Conservation (phyloP, 2,329 filamentous ascomycete genomes). For the Cladophialophora bantiana region DNA sequence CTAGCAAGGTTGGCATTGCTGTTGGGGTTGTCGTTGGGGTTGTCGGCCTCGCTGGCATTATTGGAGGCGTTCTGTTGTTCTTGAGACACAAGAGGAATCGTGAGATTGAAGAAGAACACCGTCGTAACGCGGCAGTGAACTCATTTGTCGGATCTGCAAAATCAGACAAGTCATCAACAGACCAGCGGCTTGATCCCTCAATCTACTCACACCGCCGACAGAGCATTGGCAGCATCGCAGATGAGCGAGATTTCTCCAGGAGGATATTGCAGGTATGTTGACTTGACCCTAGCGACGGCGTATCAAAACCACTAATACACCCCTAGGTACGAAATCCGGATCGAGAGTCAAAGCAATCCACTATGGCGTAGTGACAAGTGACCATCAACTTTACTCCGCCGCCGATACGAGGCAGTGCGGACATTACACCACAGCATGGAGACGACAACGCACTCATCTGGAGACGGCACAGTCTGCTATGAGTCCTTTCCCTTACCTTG, state of each 20-base stretch:
- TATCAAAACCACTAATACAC: constrained; percentile 1
- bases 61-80: constrained; percentile 75
- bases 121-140: constrained; percentile 78
- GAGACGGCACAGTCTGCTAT: not conserved
- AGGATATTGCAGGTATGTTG: constrained; percentile 86
- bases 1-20: constrained; percentile 84
- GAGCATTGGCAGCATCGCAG: constrained; percentile 94
- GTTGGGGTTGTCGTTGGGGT: constrained; percentile 88
- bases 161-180: constrained; percentile 72
- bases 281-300: not conserved
- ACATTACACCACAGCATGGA: not conserved
- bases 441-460: not conserved
- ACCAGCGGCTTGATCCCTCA: constrained; percentile 83
- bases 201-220: constrained; percentile 81
- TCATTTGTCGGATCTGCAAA: constrained; percentile 70
- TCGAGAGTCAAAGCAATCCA: constrained; percentile 35
- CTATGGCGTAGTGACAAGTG: constrained; percentile 27
- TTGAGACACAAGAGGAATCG: constrained; percentile 77
- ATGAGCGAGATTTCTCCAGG: constrained; percentile 96
- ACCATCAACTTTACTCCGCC: not conserved
- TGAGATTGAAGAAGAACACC: constrained; percentile 83
- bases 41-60: constrained; percentile 69
- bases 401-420: not conserved
- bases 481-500: not conserved
- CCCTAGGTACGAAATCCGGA: constrained; percentile 38